Base-by-base conservation (phyloP, 2,329 filamentous ascomycete species). In the Aspergillus tubingensis region DNA sequence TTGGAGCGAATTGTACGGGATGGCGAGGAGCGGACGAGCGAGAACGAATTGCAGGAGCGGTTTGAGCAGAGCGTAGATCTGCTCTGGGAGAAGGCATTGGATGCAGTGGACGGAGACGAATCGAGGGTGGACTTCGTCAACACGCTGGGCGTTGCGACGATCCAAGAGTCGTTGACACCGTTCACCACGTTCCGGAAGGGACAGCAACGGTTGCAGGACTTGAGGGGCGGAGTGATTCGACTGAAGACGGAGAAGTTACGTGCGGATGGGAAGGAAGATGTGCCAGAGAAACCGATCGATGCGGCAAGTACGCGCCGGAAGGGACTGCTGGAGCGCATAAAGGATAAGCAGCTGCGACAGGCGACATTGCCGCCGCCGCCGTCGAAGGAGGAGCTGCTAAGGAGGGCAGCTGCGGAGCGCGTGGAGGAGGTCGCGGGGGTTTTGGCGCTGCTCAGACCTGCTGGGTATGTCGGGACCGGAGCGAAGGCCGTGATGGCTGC, bases 311-410 rank as follows among this genome's bases (percentile, higher is more conserved):
- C 72, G 44, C 77, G 78, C 17, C 74, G 76, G 54, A 87, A 89
- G 79, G 86, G 85, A 56, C 85, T 96, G 23, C 82, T 95, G 59
- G 90, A 93, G 73, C 88, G 90, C 52, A 85, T 96, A 64, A 88
- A 89, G 64, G 81, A 84, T 57, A 94, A 94, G 79, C 85, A 90
- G 66, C 75, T 66, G 38, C 72, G 68, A 30, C 79, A 77, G 80
- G 84, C 72, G 72, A 84, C 72, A 70, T 79, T 62, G 65, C 77
- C 62, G 54, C 77, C 61, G 59, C 80, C 60, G 0, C 83, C 82
- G 0, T 78, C 83, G 0, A 80, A 83, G 21, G 82, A 80, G 17
- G 82, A 87, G 66, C 77, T 90, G 3, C 79, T 84, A 63, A 87
- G 88, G 11, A 83, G 82, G 13, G 84, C 86, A 3, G 90, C 90